phyloP scores from a whole-genome alignment of 768 basidiomycete species.

The Tulasnella sp. region DNA sequence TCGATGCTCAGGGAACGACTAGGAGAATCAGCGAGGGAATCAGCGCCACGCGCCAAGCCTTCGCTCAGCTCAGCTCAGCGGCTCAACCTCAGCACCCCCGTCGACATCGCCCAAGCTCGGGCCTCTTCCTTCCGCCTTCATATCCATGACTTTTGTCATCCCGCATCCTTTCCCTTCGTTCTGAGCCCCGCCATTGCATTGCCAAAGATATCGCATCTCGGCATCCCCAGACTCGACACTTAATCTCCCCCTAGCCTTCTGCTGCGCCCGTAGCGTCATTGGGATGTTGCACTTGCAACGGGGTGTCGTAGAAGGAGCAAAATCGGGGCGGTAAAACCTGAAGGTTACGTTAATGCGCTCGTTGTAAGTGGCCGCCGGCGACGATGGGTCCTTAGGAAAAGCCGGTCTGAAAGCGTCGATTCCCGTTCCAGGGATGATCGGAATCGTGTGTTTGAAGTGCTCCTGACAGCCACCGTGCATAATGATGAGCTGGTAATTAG shows the following conservation, averaged over 20 bases:
- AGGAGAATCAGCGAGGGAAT: neutral
- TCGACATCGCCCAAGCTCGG: conserved; percentile 6
- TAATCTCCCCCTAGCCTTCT: conserved; percentile 61
- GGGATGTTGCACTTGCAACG: conserved; percentile 74
- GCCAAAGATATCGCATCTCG: conserved; percentile 75
- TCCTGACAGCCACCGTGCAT: conserved; percentile 90
- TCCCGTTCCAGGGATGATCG: conserved; percentile 68
- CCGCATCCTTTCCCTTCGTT: conserved; percentile 83
- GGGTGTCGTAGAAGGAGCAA: conserved; percentile 64
- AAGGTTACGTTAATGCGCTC: conserved; percentile 86
- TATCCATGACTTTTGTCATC: conserved; percentile 75
- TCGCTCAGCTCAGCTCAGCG: neutral
- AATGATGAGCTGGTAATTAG: conserved; percentile 62
- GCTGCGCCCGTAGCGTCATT: conserved; percentile 71
- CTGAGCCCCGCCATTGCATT: conserved; percentile 77
- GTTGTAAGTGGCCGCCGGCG: conserved; percentile 51
- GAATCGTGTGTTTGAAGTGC: conserved; percentile 57
- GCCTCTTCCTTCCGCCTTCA: conserved; percentile 67
- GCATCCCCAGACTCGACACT: conserved; percentile 47
- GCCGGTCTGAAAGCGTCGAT: conserved; percentile 74
- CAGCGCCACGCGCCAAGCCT: conserved; percentile 13
- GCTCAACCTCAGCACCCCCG: neutral
- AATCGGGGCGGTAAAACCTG: conserved; percentile 84
- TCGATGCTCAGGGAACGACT: neutral
- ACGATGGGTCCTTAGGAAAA: conserved; percentile 44